Evolutionary conservation across 1,284 basidiomycete species (phyloP).

Genomic region (Cerioporus squamosus): DNA sequence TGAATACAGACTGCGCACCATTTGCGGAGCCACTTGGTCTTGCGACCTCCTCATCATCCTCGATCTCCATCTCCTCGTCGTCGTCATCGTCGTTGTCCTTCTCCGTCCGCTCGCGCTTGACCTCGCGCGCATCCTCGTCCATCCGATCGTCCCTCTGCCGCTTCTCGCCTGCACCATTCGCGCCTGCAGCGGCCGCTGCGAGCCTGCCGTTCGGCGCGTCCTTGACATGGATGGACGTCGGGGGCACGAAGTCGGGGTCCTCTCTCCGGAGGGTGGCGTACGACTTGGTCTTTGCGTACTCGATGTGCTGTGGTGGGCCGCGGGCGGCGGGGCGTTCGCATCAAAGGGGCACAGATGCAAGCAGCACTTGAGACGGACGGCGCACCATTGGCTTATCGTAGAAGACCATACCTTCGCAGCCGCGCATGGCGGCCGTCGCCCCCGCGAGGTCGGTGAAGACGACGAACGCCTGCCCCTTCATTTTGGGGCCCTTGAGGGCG

Average conservation of each 20-base stretch:
- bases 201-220: conserved; percentile 26
- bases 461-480: conserved; percentile 96
- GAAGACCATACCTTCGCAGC: conserved; percentile 89
- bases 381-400: conserved; percentile 91
- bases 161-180: conserved; percentile 53
- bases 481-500: conserved; percentile 86
- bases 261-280: conserved; percentile 78
- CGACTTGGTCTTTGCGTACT: conserved; percentile 86
- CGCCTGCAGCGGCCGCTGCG: conserved; percentile 20
- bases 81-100: conserved; percentile 62
- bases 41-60: conserved; percentile 68
- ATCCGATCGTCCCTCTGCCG: conserved; percentile 68
- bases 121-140: conserved; percentile 54
- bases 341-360: conserved; percentile 36
- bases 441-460: conserved; percentile 90
- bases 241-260: conserved; percentile 76
- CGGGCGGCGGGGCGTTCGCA: conserved; percentile 30
- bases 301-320: conserved; percentile 67
- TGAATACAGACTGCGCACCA: conserved; percentile 12
- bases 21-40: conserved; percentile 25
- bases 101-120: conserved; percentile 69
- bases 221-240: conserved; percentile 61
- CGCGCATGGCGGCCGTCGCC: conserved; percentile 90
- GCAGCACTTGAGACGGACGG: conserved; percentile 35
- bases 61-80: conserved; percentile 88